Evolutionary conservation across 129 eudicot genomes (phyloP).

Genomic region (Chrysanthemum makinoi): DNA sequence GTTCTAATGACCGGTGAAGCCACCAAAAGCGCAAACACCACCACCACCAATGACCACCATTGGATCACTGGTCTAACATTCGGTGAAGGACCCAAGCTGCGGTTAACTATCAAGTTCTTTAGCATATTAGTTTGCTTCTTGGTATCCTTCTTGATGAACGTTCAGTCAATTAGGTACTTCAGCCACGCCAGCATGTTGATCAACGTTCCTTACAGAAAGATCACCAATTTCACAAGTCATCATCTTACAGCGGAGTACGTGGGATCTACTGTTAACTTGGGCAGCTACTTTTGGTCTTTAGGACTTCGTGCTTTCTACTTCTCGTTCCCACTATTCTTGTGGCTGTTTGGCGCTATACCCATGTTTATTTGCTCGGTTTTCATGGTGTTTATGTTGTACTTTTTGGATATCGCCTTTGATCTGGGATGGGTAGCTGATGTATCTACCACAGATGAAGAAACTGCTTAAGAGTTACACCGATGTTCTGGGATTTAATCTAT

Average conservation of each 20-base stretch:
- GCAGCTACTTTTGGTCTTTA: conserved; percentile 80
- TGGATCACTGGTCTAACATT: conserved; percentile 25
- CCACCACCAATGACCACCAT: conserved; percentile 14
- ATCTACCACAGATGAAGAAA: conserved; percentile 14
- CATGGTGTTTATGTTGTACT: conserved; percentile 57
- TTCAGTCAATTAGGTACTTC: conserved; percentile 77
- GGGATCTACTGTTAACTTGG: conserved; percentile 52
- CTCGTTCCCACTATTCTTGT: conserved; percentile 71
- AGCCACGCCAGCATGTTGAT: conserved; percentile 87
- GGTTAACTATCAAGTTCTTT: conserved; percentile 61
- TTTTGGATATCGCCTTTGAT: conserved; percentile 51
- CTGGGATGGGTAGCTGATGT: conserved; percentile 32
- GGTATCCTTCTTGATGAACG: conserved; percentile 63
- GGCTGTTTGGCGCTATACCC: conserved; percentile 83
- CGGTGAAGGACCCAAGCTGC: conserved; percentile 44
- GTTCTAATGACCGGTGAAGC: conserved; percentile 63
- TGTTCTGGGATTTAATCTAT: conserved; percentile 15
- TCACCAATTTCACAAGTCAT: conserved; percentile 25
- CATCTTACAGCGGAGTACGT: conserved; percentile 56
- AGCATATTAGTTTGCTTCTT: conserved; percentile 75
- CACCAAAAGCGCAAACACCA: conserved; percentile 9
- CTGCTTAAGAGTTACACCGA: not conserved
- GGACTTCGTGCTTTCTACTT: conserved; percentile 76
- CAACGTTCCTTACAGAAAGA: conserved; percentile 61
- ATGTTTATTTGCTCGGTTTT: conserved; percentile 60